Conservation (phyloP, 2,329 filamentous ascomycete species). For the Xylaria hypoxylon region DNA sequence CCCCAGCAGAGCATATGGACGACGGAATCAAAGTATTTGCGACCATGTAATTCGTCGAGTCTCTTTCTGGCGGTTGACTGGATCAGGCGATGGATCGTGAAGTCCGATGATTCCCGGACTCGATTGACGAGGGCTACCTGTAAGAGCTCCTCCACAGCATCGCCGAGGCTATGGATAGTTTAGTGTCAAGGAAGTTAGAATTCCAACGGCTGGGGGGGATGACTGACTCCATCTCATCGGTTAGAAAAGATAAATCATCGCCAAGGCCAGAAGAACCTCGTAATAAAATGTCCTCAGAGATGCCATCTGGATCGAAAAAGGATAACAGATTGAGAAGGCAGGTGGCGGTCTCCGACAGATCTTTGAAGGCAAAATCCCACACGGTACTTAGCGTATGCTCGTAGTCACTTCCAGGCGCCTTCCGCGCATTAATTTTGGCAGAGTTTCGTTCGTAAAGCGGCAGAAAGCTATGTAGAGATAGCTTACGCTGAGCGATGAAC, state of each 20-base stretch:
- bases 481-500: slow-evolving; percentile 46
- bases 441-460: slow-evolving; percentile 47
- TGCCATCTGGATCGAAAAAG: slow-evolving; percentile 47
- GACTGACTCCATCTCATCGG: slow-evolving; percentile 48
- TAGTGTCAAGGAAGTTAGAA: background rate
- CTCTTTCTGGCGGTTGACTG: slow-evolving; percentile 40
- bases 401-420: slow-evolving; percentile 41
- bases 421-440: slow-evolving; percentile 46
- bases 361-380: slow-evolving; percentile 48
- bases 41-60: slow-evolving; percentile 27
- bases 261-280: slow-evolving; percentile 34
- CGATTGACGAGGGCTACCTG: slow-evolving; percentile 42
- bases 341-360: slow-evolving; percentile 39
- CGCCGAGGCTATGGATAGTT: slow-evolving; percentile 36
- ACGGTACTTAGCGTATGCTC: slow-evolving; percentile 49
- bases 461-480: slow-evolving; percentile 46
- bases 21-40: slow-evolving; percentile 42
- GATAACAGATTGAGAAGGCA: slow-evolving; percentile 45
- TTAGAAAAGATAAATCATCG: slow-evolving; percentile 43
- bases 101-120: slow-evolving; percentile 32
- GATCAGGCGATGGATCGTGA: slow-evolving; percentile 45
- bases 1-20: slow-evolving; percentile 44
- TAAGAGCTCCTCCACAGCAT: slow-evolving; percentile 41
- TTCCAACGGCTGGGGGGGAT: too few species aligned
- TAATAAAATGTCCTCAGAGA: slow-evolving; percentile 44